Evolutionary conservation across 345 rosid genomes (phyloP).

Genomic region (Camelina neglecta): DNA sequence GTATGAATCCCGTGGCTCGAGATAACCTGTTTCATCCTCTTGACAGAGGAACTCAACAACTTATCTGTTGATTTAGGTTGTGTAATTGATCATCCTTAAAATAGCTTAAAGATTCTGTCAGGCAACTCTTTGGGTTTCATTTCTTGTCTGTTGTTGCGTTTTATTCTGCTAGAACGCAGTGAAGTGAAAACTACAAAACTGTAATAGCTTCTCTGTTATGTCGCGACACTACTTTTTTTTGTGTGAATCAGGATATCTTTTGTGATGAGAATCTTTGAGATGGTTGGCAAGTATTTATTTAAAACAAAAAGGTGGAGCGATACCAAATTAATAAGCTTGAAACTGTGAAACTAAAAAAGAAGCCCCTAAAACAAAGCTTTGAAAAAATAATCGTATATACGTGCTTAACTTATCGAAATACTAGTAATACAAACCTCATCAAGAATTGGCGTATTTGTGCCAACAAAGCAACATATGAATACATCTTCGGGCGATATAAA

Average conservation of each 20-base stretch:
- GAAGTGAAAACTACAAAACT: slow-evolving; percentile 16
- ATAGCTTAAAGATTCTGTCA: slow-evolving; percentile 21
- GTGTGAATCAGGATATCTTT: slow-evolving; percentile 13
- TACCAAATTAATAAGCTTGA: slow-evolving; percentile 12
- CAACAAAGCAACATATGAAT: slow-evolving; percentile 61
- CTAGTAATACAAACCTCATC: slow-evolving; percentile 16
- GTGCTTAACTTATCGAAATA: neutral
- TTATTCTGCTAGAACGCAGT: slow-evolving; percentile 14
- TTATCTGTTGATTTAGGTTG: slow-evolving; percentile 18
- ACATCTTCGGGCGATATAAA: slow-evolving; percentile 61
- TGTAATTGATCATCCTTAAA: slow-evolving; percentile 37
- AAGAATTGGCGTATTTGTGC: slow-evolving; percentile 63
- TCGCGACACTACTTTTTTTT: slow-evolving; percentile 10
- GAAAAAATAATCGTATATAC: neutral
- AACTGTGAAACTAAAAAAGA: neutral
- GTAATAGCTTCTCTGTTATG: slow-evolving; percentile 24
- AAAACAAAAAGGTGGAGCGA: neutral
- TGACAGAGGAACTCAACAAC: slow-evolving; percentile 14
- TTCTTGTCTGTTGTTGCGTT: slow-evolving; percentile 5
- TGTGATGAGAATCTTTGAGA: slow-evolving; percentile 5
- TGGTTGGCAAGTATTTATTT: neutral
- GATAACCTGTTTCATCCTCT: slow-evolving; percentile 42
- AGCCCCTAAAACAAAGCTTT: neutral
- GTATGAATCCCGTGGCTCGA: slow-evolving; percentile 46
- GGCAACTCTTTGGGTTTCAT: neutral